Conservation (phyloP, 164 flowering plant species). For the Umbilicus rupestris region DNA sequence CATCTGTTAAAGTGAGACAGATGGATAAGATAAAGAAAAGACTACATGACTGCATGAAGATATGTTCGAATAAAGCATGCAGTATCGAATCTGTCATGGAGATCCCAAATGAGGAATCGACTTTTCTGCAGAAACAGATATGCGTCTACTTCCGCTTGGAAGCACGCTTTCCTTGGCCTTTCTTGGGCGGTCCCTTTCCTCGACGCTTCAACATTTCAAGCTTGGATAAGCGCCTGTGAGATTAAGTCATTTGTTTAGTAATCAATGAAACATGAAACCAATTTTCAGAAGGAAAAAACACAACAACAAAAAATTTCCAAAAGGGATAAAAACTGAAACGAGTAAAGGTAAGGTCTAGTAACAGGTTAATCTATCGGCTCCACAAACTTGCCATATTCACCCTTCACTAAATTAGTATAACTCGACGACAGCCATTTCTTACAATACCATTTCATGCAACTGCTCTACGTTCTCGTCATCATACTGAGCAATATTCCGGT, state of each 20-base stretch:
- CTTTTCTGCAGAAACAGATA: no score
- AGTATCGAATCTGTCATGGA: neutral
- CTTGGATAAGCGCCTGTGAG: conserved; percentile 50
- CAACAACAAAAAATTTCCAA: neutral
- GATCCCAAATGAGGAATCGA: neutral
- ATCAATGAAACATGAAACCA: neutral
- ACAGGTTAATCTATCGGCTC: no score
- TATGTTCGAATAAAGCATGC: neutral
- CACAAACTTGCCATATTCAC: no score
- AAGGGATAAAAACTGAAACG: neutral
- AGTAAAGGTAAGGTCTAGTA: neutral
- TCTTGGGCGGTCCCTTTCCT: conserved; percentile 82
- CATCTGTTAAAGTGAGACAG: no score
- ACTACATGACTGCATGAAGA: no score
- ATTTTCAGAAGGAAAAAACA: neutral
- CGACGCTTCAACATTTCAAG: conserved; percentile 86
- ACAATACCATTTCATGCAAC: no score
- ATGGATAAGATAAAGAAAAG: no score
- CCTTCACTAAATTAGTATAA: no score
- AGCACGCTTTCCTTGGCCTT: conserved; percentile 81
- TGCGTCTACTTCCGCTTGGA: conserved; percentile 33
- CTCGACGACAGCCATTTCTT: no score
- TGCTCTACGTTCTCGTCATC: no score
- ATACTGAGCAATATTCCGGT: no score
- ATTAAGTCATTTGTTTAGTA: neutral